phyloP scores from a whole-genome alignment of 1,139 yeast genomes.

The Kluyveromyces sp. region DNA sequence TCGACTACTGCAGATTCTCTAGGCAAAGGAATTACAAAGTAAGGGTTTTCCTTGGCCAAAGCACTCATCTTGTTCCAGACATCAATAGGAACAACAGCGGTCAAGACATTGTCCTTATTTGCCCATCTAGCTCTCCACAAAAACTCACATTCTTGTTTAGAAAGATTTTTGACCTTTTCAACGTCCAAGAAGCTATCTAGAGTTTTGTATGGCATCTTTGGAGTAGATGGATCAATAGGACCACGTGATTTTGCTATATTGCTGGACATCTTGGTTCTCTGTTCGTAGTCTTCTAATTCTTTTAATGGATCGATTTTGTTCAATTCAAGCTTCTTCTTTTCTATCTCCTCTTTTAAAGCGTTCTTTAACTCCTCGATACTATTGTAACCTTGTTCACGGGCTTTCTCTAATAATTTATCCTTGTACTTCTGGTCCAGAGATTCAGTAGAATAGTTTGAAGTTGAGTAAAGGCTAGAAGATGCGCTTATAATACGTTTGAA shows the following conservation, averaged over 20 bases:
- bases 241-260: slow-evolving; percentile 32
- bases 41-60: slow-evolving; percentile 68
- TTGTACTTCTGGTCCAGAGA: slow-evolving; percentile 28
- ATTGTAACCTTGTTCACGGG: slow-evolving; percentile 34
- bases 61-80: slow-evolving; percentile 55
- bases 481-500: slow-evolving; percentile 2
- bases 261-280: slow-evolving; percentile 28
- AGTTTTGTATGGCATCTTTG: slow-evolving; percentile 57
- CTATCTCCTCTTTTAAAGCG: slow-evolving; percentile 55
- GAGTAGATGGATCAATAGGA: slow-evolving; percentile 41
- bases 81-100: slow-evolving; percentile 52
- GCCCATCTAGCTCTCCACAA: slow-evolving; percentile 88
- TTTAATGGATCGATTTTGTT: slow-evolving; percentile 62
- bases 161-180: slow-evolving; percentile 52
- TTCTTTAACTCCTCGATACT: slow-evolving; percentile 56
- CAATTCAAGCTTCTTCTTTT: slow-evolving; percentile 46
- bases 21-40: slow-evolving; percentile 66
- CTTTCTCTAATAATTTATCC: slow-evolving; percentile 42
- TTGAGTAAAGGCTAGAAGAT: not conserved
- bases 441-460: slow-evolving; percentile 12
- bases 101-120: slow-evolving; percentile 48
- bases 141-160: slow-evolving; percentile 60
- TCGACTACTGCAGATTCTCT: slow-evolving; percentile 29
- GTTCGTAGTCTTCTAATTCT: slow-evolving; percentile 54
- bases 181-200: slow-evolving; percentile 63